Base-by-base conservation (phyloP, 495 filamentous ascomycete genomes). In the Aspergillus olivimuriae region DNA sequence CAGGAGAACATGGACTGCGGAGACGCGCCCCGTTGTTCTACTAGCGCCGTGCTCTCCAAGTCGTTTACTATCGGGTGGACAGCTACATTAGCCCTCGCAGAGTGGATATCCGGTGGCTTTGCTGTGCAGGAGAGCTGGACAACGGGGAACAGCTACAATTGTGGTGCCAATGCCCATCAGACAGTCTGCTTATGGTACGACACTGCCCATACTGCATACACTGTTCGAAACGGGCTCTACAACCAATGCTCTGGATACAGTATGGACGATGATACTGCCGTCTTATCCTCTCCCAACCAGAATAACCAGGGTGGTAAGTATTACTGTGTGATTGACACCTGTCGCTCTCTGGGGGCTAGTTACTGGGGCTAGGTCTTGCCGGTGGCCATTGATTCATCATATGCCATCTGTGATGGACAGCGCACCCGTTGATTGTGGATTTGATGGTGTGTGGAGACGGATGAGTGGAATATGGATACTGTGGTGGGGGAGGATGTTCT, bases 151-250 rank as follows among this genome's bases (percentile, higher is more conserved):
- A 20, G 28, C 11, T 41, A 46, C 7, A 34, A 12, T 11, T 48
- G 46, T 21, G 23, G 19, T 14, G 47, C 46, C 12, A 18, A 26
- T 11, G 6, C 31, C 10, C 42, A 39, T 19, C 46, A 50, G n/a
- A 50, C 46, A 10, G 23, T 49, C 34, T 50, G 47, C n/a, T 12
- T 50, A 16, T 50, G 47, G 47, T 48, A 50, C 45, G 39, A 48
- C 15, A 50, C 47, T 11, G 47, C 44, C n/a, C 44, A 49, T 24
- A 50, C 47, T 0, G 47, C 47, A 10, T 50, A 50, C 31, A 50
- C 46, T 18, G 45, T 50, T 15, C 4, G 33, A 15, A 40, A 40
- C 41, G 19, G 23, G 4, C 22, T 10, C 16, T 16, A 40, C 11
- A 50, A 20, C 21, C 22, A 11, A 21, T 48, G 46, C 41, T 7